These are phyloP conservation scores for Lactifluus echinatus DNA, from an alignment of 768 basidiomycete genomes.

Conservation along the genomic window DNA sequence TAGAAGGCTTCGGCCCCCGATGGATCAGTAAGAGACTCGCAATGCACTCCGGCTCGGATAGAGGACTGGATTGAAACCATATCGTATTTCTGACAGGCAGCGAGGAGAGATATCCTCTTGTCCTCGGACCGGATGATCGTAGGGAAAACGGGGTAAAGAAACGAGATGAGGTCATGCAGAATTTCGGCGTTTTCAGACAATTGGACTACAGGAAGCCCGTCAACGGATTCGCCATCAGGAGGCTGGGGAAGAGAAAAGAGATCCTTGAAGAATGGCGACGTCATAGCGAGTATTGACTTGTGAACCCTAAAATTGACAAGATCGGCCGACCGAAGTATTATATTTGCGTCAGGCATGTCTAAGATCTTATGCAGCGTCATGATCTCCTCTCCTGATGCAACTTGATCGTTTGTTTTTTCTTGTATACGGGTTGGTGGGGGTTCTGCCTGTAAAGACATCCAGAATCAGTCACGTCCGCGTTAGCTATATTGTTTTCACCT, in stretches of 20 bases:
- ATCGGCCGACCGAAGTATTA: conserved; percentile 2
- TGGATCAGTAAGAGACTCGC: neutral
- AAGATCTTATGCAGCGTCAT: no score
- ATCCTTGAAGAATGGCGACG: neutral
- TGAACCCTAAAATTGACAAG: neutral
- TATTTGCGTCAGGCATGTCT: no score
- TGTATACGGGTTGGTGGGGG: no score
- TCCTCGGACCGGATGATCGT: neutral
- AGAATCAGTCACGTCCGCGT: no score
- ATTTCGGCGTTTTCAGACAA: neutral
- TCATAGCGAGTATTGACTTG: neutral
- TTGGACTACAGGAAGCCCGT: neutral
- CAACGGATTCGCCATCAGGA: neutral
- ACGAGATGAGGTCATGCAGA: neutral
- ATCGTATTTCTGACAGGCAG: conserved; percentile 21
- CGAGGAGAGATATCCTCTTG: conserved; percentile 1
- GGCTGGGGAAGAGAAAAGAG: neutral
- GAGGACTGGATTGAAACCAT: conserved; percentile 8
- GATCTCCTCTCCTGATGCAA: no score
- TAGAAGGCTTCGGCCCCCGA: neutral
- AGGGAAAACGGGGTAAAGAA: neutral
- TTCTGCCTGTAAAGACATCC: no score
- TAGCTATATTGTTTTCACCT: no score
- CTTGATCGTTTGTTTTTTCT: neutral
- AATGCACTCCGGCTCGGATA: neutral